Evolutionary conservation across 2,329 filamentous ascomycete species (phyloP).

Genomic region (Xenoacremonium recifei): DNA sequence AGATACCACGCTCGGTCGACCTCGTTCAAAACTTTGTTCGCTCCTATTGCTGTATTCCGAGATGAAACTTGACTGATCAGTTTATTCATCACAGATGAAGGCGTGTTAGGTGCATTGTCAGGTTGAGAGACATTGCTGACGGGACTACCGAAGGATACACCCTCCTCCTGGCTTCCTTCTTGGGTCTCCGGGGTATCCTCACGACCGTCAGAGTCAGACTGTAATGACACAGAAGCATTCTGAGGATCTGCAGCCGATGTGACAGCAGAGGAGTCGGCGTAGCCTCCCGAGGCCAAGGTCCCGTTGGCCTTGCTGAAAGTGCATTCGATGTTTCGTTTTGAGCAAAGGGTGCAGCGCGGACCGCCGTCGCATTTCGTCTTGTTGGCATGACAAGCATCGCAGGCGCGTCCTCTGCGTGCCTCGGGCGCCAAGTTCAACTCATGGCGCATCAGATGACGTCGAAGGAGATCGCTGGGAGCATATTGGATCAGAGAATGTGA

Average conservation of each 20-base stretch:
- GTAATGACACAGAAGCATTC: no score
- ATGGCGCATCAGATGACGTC: slow-evolving; percentile 36
- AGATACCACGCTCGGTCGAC: slow-evolving; percentile 17
- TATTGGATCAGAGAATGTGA: background rate
- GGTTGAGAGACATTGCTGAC: no score
- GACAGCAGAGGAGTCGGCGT: no score
- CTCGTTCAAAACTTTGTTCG: slow-evolving; percentile 2
- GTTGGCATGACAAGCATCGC: slow-evolving; percentile 42
- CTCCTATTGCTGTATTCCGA: slow-evolving; percentile 7
- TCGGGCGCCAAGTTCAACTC: slow-evolving; percentile 29
- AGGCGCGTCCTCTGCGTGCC: slow-evolving; percentile 37
- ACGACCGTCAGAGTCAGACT: no score
- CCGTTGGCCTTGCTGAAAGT: no score
- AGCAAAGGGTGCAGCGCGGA: slow-evolving; percentile 36
- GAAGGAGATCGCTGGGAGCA: slow-evolving; percentile 33
- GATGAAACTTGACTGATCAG: background rate
- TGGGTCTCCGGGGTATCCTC: no score
- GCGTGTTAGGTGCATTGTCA: no score
- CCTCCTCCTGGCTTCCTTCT: no score
- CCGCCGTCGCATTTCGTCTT: slow-evolving; percentile 46
- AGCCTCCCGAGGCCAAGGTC: no score
- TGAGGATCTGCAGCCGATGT: no score
- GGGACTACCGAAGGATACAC: no score
- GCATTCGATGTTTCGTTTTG: slow-evolving; percentile 37
- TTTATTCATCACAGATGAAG: background rate